Percentiles rank a stretch among this genome's conserved stretches.
These are phyloP conservation scores for Phialophora tarda DNA, from an alignment of 2,329 filamentous ascomycete species.

Conservation along the genomic window DNA sequence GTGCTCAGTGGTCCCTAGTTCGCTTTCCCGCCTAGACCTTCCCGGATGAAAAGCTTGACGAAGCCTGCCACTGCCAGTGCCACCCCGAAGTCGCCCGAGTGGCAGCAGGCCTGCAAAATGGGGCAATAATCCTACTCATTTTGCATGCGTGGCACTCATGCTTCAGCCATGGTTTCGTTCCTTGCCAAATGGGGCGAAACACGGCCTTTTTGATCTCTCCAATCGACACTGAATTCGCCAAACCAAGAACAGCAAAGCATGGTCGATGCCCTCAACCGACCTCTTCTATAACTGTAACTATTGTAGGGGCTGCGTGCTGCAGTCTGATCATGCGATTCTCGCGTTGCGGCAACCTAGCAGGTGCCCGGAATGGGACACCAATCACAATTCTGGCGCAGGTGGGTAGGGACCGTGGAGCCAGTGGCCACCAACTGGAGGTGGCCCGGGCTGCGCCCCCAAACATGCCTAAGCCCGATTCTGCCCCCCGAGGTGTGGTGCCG, in stretches of 20 bases:
- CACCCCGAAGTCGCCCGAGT: constrained; percentile 7
- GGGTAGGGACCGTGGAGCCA: neutral
- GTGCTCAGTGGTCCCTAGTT: neutral
- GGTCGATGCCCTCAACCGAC: neutral
- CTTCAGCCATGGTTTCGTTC: neutral
- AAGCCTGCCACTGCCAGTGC: neutral
- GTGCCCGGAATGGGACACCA: neutral
- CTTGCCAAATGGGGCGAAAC: neutral
- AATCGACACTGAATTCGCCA: neutral
- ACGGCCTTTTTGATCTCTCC: neutral
- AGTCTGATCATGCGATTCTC: too few species aligned
- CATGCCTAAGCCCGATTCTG: neutral
- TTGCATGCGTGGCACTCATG: neutral
- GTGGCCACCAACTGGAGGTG: constrained; percentile 3
- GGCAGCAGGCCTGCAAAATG: neutral
- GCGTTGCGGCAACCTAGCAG: too few species aligned
- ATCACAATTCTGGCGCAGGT: neutral
- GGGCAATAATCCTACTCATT: neutral
- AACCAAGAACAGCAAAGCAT: neutral
- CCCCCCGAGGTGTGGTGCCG: neutral
- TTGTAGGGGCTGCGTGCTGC: too few species aligned
- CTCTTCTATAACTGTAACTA: neutral
- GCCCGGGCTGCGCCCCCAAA: neutral
- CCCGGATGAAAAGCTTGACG: neutral
- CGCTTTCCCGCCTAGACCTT: neutral